Evolutionary conservation across 116 monocot genomes (phyloP).

Genomic region (Cymodocea nodosa): DNA sequence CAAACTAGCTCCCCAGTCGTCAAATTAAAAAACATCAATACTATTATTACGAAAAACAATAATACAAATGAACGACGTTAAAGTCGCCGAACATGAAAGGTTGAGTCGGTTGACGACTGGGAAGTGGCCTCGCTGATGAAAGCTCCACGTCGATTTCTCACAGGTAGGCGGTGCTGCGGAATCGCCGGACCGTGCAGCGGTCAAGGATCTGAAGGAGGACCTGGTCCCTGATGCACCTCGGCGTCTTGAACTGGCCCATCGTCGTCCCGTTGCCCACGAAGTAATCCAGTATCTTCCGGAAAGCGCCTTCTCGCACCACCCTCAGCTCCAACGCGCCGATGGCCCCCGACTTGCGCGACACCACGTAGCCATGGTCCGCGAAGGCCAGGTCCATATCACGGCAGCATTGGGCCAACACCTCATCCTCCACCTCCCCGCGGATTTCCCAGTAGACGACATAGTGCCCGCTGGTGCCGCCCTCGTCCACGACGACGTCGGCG

Average conservation of each 20-base stretch:
- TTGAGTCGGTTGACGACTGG: too few relatives aligned
- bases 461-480: constrained; percentile 28
- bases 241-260: constrained; percentile 74
- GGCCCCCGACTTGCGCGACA: constrained; percentile 28
- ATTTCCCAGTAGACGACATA: constrained; percentile 80
- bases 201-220: constrained; percentile 17
- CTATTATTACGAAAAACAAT: too few relatives aligned
- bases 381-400: constrained; percentile 46
- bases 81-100: too few relatives aligned
- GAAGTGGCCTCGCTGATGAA: too few relatives aligned
- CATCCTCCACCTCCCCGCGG: constrained; percentile 15
- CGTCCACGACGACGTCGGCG: constrained; percentile 9
- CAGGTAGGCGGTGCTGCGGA: constrained; percentile 13
- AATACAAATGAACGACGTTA: too few relatives aligned
- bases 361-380: constrained; percentile 41
- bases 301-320: constrained; percentile 49
- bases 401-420: constrained; percentile 40
- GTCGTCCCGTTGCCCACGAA: constrained; percentile 38
- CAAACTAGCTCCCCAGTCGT: too few relatives aligned
- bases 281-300: constrained; percentile 42
- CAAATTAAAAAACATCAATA: too few relatives aligned
- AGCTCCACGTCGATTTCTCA: background rate
- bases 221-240: constrained; percentile 37
- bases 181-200: background rate
- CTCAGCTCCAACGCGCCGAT: constrained; percentile 69